Evolutionary conservation across 148 eudicot species (phyloP).

Genomic region (Chenopodium berlandieri): DNA sequence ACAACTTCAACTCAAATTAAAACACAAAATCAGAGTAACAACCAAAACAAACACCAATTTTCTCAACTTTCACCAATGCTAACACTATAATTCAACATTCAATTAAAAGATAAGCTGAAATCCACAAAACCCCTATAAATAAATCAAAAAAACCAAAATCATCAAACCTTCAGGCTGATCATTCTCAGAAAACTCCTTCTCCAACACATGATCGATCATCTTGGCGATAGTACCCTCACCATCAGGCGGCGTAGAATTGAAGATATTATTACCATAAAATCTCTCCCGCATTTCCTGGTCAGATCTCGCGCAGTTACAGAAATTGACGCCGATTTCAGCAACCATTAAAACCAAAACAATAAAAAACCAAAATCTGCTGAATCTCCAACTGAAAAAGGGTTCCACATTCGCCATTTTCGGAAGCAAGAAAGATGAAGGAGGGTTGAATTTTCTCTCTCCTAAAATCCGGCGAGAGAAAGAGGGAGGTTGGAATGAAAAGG

Average conservation of each 20-base stretch:
- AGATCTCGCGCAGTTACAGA: constrained; percentile 53
- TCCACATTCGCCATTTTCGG: constrained; percentile 23
- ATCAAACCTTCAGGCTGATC: constrained; percentile 77
- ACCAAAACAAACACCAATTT: not conserved
- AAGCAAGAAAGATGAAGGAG: not conserved
- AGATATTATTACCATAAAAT: constrained; percentile 63
- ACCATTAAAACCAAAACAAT: constrained; percentile 18
- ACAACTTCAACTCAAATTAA: not conserved
- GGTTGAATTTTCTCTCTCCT: not conserved
- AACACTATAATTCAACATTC: not conserved
- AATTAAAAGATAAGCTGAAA: not conserved
- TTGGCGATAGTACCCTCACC: constrained; percentile 73
- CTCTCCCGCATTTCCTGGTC: constrained; percentile 73
- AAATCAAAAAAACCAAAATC: not conserved
- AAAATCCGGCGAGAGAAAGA: not conserved
- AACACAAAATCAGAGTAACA: not conserved
- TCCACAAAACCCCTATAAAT: constrained; percentile 1
- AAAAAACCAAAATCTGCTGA: constrained; percentile 27
- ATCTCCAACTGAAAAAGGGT: constrained; percentile 14
- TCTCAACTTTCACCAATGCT: not conserved
- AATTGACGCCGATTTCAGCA: constrained; percentile 19
- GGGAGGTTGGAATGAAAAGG: not conserved
- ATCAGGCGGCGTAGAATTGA: constrained; percentile 61
- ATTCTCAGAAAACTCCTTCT: constrained; percentile 86
- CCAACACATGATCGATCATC: constrained; percentile 81